A percentile compares a stretch with the other conserved stretches of the same genome.
Evolutionary conservation across 1,284 basidiomycete genomes (phyloP).

Genomic region (Ustilago loliicola): DNA sequence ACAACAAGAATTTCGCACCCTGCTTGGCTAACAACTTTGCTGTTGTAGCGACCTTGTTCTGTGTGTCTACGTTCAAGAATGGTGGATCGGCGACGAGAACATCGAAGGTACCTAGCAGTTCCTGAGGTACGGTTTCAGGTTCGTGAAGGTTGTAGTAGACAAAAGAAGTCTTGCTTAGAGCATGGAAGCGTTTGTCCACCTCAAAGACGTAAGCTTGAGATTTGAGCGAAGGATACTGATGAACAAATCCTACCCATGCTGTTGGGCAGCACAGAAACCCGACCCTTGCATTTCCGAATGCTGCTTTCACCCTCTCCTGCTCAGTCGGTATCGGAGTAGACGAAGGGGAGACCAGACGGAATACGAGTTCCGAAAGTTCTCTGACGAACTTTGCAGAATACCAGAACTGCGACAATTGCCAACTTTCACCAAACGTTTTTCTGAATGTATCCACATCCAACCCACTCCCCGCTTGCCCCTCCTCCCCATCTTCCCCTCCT

Average conservation of each 20-base stretch:
- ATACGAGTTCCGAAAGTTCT: conserved; percentile 38
- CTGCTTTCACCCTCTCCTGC: neutral
- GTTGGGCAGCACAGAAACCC: conserved; percentile 71
- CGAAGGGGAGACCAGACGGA: conserved; percentile 17
- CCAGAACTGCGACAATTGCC: conserved; percentile 54
- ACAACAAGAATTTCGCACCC: conserved; percentile 28
- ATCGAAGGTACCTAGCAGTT: conserved; percentile 60
- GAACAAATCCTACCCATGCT: conserved; percentile 69
- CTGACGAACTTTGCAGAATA: conserved; percentile 40
- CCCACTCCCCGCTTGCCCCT: neutral
- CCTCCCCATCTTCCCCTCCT: conserved; percentile 35
- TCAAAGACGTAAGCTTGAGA: conserved; percentile 61
- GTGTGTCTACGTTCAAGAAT: conserved; percentile 59
- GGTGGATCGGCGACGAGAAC: conserved; percentile 68
- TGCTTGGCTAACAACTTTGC: conserved; percentile 24
- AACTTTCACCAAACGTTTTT: conserved; percentile 63
- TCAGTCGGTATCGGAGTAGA: conserved; percentile 5
- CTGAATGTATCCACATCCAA: conserved; percentile 56
- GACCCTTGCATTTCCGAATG: conserved; percentile 32
- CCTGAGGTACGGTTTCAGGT: conserved; percentile 50
- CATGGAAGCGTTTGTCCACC: conserved; percentile 67
- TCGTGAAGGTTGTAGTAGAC: conserved; percentile 69
- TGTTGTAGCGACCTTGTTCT: conserved; percentile 38
- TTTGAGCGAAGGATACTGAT: conserved; percentile 49
- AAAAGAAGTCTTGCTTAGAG: conserved; percentile 57